phyloP scores from a whole-genome alignment of 805 yeast genomes.

The Grigorovia yakushimaensis region DNA sequence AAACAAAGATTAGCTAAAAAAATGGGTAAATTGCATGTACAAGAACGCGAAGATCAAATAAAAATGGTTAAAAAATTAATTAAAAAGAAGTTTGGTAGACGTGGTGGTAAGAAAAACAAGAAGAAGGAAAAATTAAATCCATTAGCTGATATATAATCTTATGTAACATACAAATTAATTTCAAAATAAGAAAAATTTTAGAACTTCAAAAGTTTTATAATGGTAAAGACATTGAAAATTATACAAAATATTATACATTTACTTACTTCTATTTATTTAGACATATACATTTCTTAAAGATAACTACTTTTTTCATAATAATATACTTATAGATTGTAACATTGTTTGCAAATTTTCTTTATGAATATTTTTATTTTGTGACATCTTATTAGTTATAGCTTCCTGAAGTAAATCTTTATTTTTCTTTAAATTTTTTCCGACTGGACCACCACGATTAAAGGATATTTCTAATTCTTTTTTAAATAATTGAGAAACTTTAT shows the following conservation, averaged over 20 bases:
- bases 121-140: slow-evolving; percentile 14
- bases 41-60: slow-evolving; percentile 17
- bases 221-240: too few species aligned
- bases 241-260: too few species aligned
- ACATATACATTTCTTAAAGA: neutral
- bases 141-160: slow-evolving; percentile 14
- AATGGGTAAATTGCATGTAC: slow-evolving; percentile 14
- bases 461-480: slow-evolving; percentile 27
- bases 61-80: slow-evolving; percentile 19
- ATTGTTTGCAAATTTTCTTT: slow-evolving; percentile 9
- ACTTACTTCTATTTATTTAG: too few species aligned
- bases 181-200: neutral
- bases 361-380: slow-evolving; percentile 9
- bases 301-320: too few species aligned
- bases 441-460: slow-evolving; percentile 28
- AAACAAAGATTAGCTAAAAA: slow-evolving; percentile 25
- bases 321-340: slow-evolving; percentile 16
- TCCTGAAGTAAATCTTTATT: slow-evolving; percentile 14
- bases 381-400: slow-evolving; percentile 15
- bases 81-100: slow-evolving; percentile 28
- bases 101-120: slow-evolving; percentile 31
- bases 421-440: slow-evolving; percentile 22
- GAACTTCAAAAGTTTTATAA: too few species aligned
- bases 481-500: slow-evolving; percentile 15
- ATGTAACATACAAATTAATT: neutral